Evolutionary conservation across 2,329 filamentous ascomycete species (phyloP).

Genomic region (Juglanconis sp.): DNA sequence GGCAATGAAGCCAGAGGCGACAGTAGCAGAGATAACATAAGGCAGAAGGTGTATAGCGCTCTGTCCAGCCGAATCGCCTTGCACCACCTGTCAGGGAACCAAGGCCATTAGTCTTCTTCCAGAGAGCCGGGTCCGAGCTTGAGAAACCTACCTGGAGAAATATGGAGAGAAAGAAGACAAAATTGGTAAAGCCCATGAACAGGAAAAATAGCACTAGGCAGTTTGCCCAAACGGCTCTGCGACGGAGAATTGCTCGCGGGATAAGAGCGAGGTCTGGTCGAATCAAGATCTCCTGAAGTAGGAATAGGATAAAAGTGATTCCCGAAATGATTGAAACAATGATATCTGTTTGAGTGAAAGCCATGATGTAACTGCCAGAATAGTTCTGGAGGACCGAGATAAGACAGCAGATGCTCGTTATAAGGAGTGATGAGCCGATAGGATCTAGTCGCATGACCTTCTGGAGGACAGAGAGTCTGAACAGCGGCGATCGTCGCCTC

Average conservation of each 20-base stretch:
- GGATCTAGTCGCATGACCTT: constrained; percentile 28
- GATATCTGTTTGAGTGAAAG: background rate
- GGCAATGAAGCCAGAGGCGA: background rate
- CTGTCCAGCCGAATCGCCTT: background rate
- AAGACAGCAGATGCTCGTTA: background rate
- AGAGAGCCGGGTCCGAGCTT: too few species aligned
- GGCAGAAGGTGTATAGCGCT: constrained; percentile 12
- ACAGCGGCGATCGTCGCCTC: background rate
- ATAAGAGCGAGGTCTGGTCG: background rate
- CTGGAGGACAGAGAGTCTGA: constrained; percentile 1
- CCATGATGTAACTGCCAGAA: background rate
- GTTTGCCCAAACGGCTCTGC: constrained; percentile 9
- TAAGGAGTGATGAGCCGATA: constrained; percentile 32
- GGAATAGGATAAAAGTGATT: constrained; percentile 35
- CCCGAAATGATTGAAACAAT: background rate
- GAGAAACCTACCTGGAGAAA: constrained; percentile 14
- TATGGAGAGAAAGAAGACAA: constrained; percentile 15
- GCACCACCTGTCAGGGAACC: background rate
- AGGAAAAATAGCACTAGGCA: constrained; percentile 12
- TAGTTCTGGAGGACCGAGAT: background rate
- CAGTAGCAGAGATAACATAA: constrained; percentile 9
- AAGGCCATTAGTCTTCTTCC: background rate
- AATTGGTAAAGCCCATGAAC: constrained; percentile 14
- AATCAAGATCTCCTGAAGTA: constrained; percentile 25
- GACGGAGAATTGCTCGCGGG: background rate